These are phyloP conservation scores for Trichoderma simmonsii DNA, from an alignment of 2,329 filamentous ascomycete genomes.

Conservation along the genomic window DNA sequence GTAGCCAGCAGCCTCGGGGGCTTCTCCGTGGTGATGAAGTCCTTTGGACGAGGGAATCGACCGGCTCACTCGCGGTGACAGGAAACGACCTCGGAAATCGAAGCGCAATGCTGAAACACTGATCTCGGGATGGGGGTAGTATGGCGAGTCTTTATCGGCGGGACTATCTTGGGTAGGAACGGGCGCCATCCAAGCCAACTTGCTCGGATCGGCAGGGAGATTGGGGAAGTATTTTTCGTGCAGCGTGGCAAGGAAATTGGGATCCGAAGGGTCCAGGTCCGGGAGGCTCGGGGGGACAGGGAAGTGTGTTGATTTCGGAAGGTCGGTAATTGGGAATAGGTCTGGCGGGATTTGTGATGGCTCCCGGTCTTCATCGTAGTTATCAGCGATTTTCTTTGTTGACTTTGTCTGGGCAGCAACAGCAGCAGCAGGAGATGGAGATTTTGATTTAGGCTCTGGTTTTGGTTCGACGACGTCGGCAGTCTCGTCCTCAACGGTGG, in stretches of 20 bases:
- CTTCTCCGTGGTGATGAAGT: conserved; percentile 89
- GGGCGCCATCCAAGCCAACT: conserved; percentile 86
- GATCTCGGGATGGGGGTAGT: conserved; percentile 76
- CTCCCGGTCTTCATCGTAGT: conserved; percentile 43
- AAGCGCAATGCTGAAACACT: conserved; percentile 78
- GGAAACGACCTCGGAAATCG: conserved; percentile 76
- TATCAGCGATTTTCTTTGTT: conserved; percentile 29
- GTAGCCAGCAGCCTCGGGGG: conserved; percentile 91
- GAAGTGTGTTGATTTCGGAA: conserved; percentile 56
- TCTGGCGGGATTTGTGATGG: conserved; percentile 41
- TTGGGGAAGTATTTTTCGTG: conserved; percentile 93
- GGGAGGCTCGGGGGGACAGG: conserved; percentile 54
- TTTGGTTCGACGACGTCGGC: neutral
- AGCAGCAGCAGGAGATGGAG: neutral
- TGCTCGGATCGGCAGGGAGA: conserved; percentile 78
- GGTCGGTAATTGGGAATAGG: conserved; percentile 42
- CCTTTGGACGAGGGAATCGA: conserved; percentile 73
- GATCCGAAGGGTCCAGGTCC: conserved; percentile 78
- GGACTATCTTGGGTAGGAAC: conserved; percentile 61
- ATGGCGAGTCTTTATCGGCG: conserved; percentile 69
- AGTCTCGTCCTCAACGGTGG: conserved; percentile 20
- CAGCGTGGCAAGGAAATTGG: conserved; percentile 77
- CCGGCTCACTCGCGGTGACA: conserved; percentile 73
- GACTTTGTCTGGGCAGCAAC: conserved; percentile 1
- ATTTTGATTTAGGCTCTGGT: conserved; percentile 2